Evolutionary conservation across 176 grass and related monocot species (phyloP), one percentile per base, ranked within the genome.

Genomic region (Otatea glauca): DNA sequence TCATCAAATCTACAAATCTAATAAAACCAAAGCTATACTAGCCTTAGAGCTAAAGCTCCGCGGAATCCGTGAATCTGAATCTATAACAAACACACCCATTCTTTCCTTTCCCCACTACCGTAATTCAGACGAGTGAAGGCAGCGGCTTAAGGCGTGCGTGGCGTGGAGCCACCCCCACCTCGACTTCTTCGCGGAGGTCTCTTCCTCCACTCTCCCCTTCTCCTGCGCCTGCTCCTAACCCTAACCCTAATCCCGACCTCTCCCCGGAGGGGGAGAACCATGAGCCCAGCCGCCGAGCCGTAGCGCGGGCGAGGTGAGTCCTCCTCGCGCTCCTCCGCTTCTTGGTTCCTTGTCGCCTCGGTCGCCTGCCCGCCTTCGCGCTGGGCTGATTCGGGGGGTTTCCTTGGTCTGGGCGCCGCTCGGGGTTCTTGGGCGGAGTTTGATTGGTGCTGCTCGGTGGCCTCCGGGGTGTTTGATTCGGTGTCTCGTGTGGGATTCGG

Each of bases 211-310:
- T 37, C 2, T 3, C 34, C 49, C 39, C 21, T 3, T 0, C 56
- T 42, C 38, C 34, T 34, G 34, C 63, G 4, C 41, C 43, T 44
- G 24, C 39, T 51, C 81, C 54, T 34, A 81, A 71, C 66, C 79
- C 79, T 83, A 84, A 86, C 66, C 84, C 84, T 86, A 86, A 20
- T 13, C 59, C 65, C 11, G 39, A 25, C 23, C 56, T 60, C 9
- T 60, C n/a, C 56, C 50, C n/a, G 48, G 47, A 13, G 51, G 9
- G 32, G 7, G 50, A 13, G n/a, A 1, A 1, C 69, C 70, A 65
- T 37, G 81, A 9, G 81, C 1, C n/a, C 13, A 2, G 20, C 21
- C 17, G 32, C 49, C 59, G 14, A n/a, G 64, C 74, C 74, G 74
- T 43, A 24, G 54, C 17, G 39, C 34, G 9, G 18, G 45, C 61